These are phyloP conservation scores for Schoenoplectus triqueter DNA, from an alignment of 202 grass and related monocot species.

Conservation along the genomic window DNA sequence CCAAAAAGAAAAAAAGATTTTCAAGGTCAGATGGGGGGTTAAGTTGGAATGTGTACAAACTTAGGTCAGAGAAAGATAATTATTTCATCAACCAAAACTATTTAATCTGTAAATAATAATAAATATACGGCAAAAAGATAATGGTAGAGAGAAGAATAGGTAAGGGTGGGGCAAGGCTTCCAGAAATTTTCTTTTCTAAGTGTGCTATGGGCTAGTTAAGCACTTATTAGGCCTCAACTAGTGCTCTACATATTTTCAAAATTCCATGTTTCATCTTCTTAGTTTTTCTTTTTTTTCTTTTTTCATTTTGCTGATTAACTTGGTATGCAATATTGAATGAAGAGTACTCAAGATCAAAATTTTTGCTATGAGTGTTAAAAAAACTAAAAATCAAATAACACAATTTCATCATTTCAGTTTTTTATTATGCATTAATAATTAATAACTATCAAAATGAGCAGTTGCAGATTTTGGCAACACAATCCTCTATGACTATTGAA, in stretches of 20 bases:
- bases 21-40: constrained; percentile 50
- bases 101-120: constrained; percentile 23
- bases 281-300: background rate
- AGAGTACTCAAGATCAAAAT: too few relatives aligned
- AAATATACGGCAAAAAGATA: constrained; percentile 46
- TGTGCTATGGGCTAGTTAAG: constrained; percentile 8
- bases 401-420: background rate
- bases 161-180: constrained; percentile 42
- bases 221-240: constrained; percentile 20
- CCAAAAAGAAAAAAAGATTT: constrained; percentile 44
- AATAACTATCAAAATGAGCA: background rate
- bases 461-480: too few relatives aligned
- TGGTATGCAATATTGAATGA: background rate
- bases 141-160: constrained; percentile 51
- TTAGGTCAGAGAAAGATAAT: constrained; percentile 16
- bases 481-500: background rate
- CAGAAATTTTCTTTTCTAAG: constrained; percentile 39
- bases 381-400: background rate
- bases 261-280: background rate
- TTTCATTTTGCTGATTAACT: background rate
- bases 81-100: constrained; percentile 53
- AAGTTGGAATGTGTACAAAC: constrained; percentile 44
- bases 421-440: background rate
- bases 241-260: background rate
- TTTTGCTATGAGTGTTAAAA: background rate